Conservation (phyloP, 306 rosid genomes). For the Fragaria iinumae region DNA sequence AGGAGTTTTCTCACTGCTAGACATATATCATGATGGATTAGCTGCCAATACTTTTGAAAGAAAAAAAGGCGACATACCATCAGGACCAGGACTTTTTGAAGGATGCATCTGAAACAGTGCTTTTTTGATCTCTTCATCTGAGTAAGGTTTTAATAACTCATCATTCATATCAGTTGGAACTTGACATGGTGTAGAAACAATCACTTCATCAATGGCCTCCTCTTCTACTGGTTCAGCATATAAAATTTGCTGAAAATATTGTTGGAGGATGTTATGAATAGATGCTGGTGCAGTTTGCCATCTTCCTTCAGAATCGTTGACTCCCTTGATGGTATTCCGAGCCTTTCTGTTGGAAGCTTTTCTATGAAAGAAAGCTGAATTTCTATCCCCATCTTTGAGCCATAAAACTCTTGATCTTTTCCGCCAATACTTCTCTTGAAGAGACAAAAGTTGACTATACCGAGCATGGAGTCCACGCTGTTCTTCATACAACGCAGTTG, state of each 20-base stretch:
- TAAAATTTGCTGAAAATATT: no score
- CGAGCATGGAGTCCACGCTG: not conserved
- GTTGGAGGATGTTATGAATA: no score
- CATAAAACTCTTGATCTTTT: not conserved
- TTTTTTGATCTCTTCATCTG: not conserved
- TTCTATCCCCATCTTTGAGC: not conserved
- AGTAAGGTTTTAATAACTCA: rapidly evolving
- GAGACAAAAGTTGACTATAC: not conserved
- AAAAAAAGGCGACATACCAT: not conserved
- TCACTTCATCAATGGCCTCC: no score
- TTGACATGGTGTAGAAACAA: not conserved
- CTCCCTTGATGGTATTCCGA: not conserved
- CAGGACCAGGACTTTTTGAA: not conserved
- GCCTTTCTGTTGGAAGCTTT: not conserved
- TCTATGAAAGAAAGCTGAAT: not conserved
- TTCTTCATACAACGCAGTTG: not conserved
- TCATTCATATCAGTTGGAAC: not conserved
- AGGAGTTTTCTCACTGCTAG: no score
- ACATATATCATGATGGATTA: no score
- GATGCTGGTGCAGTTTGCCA: not conserved
- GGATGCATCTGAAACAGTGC: not conserved
- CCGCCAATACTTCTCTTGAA: not conserved
- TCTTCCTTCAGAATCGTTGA: not conserved
- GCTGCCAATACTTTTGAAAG: not conserved
- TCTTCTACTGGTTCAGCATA: no score